Conservation (phyloP, 2,329 filamentous ascomycete species). For the Endothia cerciana region DNA sequence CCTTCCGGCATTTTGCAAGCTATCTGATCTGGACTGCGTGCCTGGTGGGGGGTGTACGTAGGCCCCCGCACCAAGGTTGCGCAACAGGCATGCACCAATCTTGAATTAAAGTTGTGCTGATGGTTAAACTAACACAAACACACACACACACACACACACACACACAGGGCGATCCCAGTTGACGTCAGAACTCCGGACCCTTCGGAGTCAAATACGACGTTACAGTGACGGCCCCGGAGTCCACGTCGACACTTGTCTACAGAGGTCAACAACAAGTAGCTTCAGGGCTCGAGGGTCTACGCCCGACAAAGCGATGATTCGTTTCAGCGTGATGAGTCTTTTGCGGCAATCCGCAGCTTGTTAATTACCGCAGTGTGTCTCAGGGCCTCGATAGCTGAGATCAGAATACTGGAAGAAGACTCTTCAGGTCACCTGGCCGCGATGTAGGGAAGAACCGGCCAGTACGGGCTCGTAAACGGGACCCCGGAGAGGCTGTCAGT, state of each 20-base stretch:
- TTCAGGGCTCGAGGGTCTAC: too few relatives aligned
- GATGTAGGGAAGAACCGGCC: constrained; percentile 27
- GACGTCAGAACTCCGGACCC: constrained; percentile 7
- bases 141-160: neutral
- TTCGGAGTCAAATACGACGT: constrained; percentile 1
- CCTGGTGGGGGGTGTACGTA: neutral
- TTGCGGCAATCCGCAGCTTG: neutral
- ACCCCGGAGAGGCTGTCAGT: neutral
- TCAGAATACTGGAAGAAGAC: neutral
- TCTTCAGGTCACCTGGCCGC: constrained; percentile 24
- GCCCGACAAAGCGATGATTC: neutral
- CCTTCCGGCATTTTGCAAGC: too few relatives aligned
- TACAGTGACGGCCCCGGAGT: neutral
- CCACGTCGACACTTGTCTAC: neutral
- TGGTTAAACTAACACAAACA: neutral
- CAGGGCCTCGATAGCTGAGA: neutral
- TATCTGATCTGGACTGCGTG: neutral
- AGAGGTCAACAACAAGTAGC: neutral
- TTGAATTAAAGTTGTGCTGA: constrained; percentile 8
- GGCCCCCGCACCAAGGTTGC: neutral
- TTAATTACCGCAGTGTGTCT: neutral
- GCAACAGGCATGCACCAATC: too few relatives aligned
- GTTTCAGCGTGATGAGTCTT: constrained; percentile 1
- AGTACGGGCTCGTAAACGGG: constrained; percentile 8
- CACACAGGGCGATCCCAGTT: neutral